Evolutionary conservation across 306 rosid genomes (phyloP).

Genomic region (Arachis hypogaea): DNA sequence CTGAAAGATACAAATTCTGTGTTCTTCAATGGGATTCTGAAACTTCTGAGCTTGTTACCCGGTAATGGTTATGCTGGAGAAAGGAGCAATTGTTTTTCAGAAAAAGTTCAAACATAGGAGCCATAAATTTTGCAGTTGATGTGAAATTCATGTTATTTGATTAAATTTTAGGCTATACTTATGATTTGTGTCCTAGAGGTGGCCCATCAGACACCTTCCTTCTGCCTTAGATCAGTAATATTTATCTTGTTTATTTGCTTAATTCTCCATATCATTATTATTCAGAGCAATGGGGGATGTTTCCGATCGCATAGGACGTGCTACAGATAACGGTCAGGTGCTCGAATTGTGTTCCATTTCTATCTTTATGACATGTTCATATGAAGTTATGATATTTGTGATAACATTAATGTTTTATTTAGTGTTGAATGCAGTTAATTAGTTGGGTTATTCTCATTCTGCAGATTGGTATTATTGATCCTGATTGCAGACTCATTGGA

Average conservation of each 20-base stretch:
- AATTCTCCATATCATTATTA: constrained; percentile 18
- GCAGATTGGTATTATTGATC: constrained; percentile 98
- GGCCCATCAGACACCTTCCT: neutral
- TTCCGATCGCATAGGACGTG: constrained; percentile 98
- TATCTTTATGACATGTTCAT: constrained; percentile 19
- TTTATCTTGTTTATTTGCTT: constrained; percentile 13
- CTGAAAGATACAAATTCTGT: constrained; percentile 97
- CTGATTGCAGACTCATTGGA: constrained; percentile 95
- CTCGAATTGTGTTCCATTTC: constrained; percentile 24
- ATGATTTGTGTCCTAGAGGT: neutral
- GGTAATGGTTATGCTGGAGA: constrained; percentile 35
- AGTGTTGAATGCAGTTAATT: constrained; percentile 33
- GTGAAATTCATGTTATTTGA: neutral
- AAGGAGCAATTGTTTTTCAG: neutral
- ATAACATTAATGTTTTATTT: constrained; percentile 13
- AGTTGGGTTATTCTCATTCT: constrained; percentile 28
- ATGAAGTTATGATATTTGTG: constrained; percentile 22
- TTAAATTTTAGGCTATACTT: neutral
- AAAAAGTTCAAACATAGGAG: constrained; percentile 2
- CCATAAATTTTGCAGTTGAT: neutral
- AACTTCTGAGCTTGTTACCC: constrained; percentile 70
- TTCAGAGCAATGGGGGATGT: constrained; percentile 98
- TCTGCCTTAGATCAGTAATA: neutral
- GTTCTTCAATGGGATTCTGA: constrained; percentile 98
- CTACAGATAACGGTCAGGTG: constrained; percentile 98